phyloP scores from a whole-genome alignment of 23 red algal genomes.

The Gracilaria vermiculophylla region DNA sequence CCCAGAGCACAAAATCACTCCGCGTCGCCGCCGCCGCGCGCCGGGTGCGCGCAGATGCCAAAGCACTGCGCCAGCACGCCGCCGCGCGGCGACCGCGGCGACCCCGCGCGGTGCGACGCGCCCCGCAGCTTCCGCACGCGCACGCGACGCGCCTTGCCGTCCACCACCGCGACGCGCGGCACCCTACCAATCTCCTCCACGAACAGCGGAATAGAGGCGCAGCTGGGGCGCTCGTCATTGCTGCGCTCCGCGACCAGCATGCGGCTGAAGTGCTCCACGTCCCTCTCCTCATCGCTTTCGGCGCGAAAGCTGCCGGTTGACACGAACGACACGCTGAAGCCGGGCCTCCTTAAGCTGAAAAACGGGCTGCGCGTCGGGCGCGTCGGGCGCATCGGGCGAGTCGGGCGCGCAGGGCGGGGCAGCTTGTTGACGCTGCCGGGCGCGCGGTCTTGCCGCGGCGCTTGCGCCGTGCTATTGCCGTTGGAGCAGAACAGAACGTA shows the following conservation, averaged over 20 bases:
- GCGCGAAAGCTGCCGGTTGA: conserved; percentile 1
- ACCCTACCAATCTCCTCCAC: conserved; percentile 34
- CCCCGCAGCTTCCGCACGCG: not conserved
- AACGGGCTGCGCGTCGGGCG: not conserved
- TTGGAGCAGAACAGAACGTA: conserved; percentile 9
- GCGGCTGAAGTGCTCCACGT: conserved; percentile 7
- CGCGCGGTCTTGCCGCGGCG: not conserved
- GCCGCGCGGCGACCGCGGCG: not conserved
- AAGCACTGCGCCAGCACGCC: not conserved
- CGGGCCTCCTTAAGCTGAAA: not conserved
- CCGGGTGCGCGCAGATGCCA: not conserved
- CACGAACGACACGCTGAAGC: not conserved
- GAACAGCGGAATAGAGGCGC: conserved; percentile 13
- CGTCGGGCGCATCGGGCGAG: not conserved
- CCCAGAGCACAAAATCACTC: no score
- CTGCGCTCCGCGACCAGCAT: not conserved
- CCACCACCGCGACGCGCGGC: conserved; percentile 27
- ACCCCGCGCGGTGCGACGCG: not conserved
- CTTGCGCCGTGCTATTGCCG: not conserved
- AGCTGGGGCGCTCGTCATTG: not conserved
- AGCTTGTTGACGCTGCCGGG: not conserved
- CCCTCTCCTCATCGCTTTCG: conserved; percentile 8
- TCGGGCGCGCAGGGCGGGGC: not conserved
- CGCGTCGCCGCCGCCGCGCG: not conserved
- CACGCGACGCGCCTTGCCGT: conserved; percentile 5